Conservation (phyloP, 2,329 filamentous ascomycete species). For the Cadophora sp. region DNA sequence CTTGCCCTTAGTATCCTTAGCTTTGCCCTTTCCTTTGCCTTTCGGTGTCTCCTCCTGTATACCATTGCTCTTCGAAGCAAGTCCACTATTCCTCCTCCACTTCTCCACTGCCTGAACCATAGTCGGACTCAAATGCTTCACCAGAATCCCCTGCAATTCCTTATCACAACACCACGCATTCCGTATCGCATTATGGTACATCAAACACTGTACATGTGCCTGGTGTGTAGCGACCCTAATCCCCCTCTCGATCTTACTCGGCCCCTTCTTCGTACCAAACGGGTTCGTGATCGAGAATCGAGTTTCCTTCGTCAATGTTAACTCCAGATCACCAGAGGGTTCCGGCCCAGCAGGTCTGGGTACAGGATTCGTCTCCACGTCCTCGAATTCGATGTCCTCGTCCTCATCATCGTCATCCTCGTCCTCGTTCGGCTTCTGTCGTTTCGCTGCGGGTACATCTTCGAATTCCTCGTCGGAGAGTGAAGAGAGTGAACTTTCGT, state of each 20-base stretch:
- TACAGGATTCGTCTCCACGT: slow-evolving; percentile 54
- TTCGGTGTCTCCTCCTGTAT: slow-evolving; percentile 39
- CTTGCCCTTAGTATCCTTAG: slow-evolving; percentile 49
- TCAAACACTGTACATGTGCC: slow-evolving; percentile 83
- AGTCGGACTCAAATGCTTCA: slow-evolving; percentile 74
- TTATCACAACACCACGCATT: slow-evolving; percentile 85
- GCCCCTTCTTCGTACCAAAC: slow-evolving; percentile 77
- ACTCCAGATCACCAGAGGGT: slow-evolving; percentile 72
- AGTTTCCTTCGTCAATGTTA: slow-evolving; percentile 69
- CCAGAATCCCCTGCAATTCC: slow-evolving; percentile 75
- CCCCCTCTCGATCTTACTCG: slow-evolving; percentile 81
- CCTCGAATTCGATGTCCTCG: slow-evolving; percentile 68
- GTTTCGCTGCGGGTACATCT: slow-evolving; percentile 53
- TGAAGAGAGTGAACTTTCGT: slow-evolving; percentile 46
- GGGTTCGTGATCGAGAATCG: slow-evolving; percentile 67
- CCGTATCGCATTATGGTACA: slow-evolving; percentile 88
- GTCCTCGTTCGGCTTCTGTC: slow-evolving; percentile 47
- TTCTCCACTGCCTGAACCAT: slow-evolving; percentile 69
- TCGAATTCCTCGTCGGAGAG: slow-evolving; percentile 61
- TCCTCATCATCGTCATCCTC: slow-evolving; percentile 56
- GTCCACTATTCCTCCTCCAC: slow-evolving; percentile 73
- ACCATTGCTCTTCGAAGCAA: slow-evolving; percentile 53
- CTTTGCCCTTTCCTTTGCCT: slow-evolving; percentile 47
- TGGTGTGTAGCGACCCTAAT: slow-evolving; percentile 83
- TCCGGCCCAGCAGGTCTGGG: slow-evolving; percentile 51